Percentiles rank a stretch among this genome's conserved stretches.
Evolutionary conservation across 305 asterid genomes (phyloP).

Genomic region (Coffea humblotiana): DNA sequence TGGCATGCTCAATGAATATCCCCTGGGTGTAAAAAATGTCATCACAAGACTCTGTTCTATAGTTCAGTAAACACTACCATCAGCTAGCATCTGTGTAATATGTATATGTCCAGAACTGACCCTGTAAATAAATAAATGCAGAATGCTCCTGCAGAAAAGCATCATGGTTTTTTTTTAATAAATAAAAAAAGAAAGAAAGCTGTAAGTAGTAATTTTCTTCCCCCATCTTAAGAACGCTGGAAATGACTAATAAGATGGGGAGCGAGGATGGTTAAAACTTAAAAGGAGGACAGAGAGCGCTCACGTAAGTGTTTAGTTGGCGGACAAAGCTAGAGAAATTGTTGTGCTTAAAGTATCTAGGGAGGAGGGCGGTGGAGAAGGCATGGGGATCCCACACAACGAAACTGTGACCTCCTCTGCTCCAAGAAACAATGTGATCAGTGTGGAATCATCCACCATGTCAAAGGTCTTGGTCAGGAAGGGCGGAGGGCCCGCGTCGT

Average conservation of each 20-base stretch:
- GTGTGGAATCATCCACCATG: slow-evolving; percentile 67
- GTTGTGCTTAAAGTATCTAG: slow-evolving; percentile 68
- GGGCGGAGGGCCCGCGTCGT: slow-evolving; percentile 78
- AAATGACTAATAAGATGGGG: not conserved
- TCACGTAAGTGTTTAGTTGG: slow-evolving; percentile 83
- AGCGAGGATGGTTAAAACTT: not conserved
- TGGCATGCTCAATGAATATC: too few species aligned
- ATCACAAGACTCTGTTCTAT: too few species aligned
- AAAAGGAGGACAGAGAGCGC: slow-evolving; percentile 19
- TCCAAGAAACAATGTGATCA: slow-evolving; percentile 65
- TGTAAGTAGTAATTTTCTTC: not conserved
- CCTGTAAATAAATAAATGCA: not conserved
- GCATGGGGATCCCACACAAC: slow-evolving; percentile 83
- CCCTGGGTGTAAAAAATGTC: too few species aligned
- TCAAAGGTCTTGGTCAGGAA: slow-evolving; percentile 78
- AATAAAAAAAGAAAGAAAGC: too few species aligned
- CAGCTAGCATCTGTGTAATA: too few species aligned
- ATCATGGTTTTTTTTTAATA: too few species aligned
- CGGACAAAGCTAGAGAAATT: slow-evolving; percentile 88
- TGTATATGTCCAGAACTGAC: not conserved
- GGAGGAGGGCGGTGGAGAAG: slow-evolving; percentile 58
- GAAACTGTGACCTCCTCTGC: slow-evolving; percentile 73
- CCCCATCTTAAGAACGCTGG: not conserved
- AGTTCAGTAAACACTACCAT: too few species aligned
- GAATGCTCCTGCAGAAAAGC: too few species aligned